Conservation (phyloP, 331 rosid genomes). For the Saraca asoca region DNA sequence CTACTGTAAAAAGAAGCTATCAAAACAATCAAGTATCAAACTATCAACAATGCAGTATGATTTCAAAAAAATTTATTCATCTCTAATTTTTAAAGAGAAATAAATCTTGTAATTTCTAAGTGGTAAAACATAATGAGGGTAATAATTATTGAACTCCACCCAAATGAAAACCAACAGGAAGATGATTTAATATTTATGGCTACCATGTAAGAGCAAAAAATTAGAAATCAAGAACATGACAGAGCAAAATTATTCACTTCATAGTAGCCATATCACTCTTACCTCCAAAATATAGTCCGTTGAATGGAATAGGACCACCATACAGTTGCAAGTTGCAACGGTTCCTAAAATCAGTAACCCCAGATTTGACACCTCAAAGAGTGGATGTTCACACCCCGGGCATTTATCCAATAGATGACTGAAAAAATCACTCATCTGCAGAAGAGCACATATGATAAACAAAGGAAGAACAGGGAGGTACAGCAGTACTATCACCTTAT, state of each 20-base stretch:
- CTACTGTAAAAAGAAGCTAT: slow-evolving; percentile 8
- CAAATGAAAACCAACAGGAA: slow-evolving; percentile 5
- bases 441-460: slow-evolving; percentile 1
- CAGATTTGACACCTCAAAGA: slow-evolving; percentile 69
- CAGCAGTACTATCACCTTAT: slow-evolving; percentile 2
- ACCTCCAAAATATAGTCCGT: slow-evolving; percentile 64
- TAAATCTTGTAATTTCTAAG: neutral
- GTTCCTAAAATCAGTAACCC: slow-evolving; percentile 78
- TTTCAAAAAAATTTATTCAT: too few species aligned
- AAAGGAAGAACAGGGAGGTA: neutral
- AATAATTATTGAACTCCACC: neutral
- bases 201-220: neutral
- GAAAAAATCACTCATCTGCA: slow-evolving; percentile 95
- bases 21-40: neutral
- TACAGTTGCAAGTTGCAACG: slow-evolving; percentile 54
- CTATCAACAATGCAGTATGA: too few species aligned
- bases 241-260: neutral
- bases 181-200: neutral
- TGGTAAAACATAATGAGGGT: neutral
- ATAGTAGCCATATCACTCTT: slow-evolving; percentile 18
- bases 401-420: slow-evolving; percentile 86
- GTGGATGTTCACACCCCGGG: slow-evolving; percentile 59
- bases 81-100: slow-evolving; percentile 8
- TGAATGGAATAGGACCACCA: slow-evolving; percentile 94
- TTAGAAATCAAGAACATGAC: neutral